These are phyloP conservation scores for Rhodomyrtus psidioides DNA, from an alignment of 441 rosid species.

Conservation along the genomic window DNA sequence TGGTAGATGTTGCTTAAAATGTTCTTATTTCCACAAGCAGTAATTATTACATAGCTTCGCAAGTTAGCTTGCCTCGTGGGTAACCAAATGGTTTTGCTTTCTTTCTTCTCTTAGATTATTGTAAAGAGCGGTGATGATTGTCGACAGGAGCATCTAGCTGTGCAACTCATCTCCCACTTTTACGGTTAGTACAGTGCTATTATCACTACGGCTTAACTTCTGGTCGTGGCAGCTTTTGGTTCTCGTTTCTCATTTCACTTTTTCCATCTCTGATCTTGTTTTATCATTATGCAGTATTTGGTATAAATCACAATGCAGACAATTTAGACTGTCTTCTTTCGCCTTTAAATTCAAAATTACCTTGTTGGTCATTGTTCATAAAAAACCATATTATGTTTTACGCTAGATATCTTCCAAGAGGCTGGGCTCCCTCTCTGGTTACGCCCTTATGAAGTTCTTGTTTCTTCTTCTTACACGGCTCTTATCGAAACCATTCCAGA, in stretches of 20 bases:
- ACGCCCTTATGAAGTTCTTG: conserved; percentile 91
- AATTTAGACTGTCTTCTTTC: background rate
- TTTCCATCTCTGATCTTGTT: background rate
- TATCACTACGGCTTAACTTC: background rate
- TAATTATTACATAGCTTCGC: background rate
- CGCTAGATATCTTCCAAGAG: conserved; percentile 94
- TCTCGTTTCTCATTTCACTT: background rate
- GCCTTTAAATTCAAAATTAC: background rate
- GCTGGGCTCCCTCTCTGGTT: conserved; percentile 99
- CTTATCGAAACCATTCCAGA: conserved; percentile 97
- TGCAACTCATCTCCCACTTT: conserved; percentile 95
- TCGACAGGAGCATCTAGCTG: conserved; percentile 98
- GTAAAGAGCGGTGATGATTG: conserved; percentile 98
- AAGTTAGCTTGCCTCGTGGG: conserved; percentile 1
- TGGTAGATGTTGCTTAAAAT: background rate
- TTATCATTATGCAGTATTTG: background rate
- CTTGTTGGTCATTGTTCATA: conserved; percentile 1
- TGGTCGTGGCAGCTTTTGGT: background rate
- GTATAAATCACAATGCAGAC: background rate
- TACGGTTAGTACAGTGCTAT: conserved; percentile 45
- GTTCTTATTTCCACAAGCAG: background rate
- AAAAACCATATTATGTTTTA: background rate
- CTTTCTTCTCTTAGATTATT: conserved; percentile 41
- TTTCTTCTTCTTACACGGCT: conserved; percentile 98
- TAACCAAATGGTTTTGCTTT: background rate